These are phyloP conservation scores for Coemansia sp. DNA, from an alignment of 192 early-diverging fungal genomes.

Conservation along the genomic window DNA sequence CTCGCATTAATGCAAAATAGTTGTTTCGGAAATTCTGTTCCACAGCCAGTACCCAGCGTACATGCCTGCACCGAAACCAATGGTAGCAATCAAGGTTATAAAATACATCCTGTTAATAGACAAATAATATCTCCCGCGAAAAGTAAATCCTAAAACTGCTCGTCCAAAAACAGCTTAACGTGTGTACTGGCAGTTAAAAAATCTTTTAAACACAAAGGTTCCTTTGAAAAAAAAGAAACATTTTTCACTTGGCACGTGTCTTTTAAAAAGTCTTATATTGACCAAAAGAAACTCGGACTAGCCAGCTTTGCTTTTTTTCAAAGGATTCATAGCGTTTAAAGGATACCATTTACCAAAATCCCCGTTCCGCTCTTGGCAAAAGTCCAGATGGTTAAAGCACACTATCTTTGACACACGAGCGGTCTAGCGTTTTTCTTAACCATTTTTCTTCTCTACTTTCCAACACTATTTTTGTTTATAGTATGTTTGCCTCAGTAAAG, in stretches of 20 bases:
- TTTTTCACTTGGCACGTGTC: background rate
- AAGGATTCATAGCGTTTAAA: background rate
- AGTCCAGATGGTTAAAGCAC: too few relatives aligned
- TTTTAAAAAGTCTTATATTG: too few relatives aligned
- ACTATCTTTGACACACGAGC: too few relatives aligned
- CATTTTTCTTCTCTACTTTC: background rate
- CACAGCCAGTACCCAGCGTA: slow-evolving; percentile 4
- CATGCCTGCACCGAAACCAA: background rate
- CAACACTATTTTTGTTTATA: background rate
- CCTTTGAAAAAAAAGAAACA: background rate
- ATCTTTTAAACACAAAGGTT: too few relatives aligned
- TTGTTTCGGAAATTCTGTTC: background rate
- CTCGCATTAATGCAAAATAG: background rate
- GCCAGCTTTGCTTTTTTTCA: background rate
- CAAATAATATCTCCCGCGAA: background rate
- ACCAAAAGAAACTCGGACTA: background rate
- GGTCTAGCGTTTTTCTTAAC: background rate
- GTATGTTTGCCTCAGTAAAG: background rate
- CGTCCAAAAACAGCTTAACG: too few relatives aligned
- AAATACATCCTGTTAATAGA: background rate
- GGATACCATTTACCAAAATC: background rate
- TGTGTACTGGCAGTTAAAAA: too few relatives aligned
- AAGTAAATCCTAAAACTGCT: too few relatives aligned
- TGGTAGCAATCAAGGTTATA: background rate
- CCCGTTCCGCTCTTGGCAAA: too few relatives aligned